A percentile compares a stretch with the other conserved stretches of the same genome.
Conservation (phyloP, 495 filamentous ascomycete species). For the Hypoxylon rickii region DNA sequence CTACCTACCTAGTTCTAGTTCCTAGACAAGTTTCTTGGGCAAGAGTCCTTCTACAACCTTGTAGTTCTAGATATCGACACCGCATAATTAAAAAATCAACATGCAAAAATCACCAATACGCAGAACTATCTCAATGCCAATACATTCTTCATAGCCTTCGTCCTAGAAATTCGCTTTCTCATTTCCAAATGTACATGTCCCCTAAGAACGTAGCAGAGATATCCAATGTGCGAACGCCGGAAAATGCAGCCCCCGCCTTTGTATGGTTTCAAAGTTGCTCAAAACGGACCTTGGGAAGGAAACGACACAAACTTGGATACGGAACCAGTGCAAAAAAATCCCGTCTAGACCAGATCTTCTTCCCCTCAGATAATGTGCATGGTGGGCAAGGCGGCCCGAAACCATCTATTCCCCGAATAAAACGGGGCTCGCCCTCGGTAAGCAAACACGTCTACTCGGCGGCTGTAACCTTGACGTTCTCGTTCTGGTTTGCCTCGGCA, state of each 20-base stretch:
- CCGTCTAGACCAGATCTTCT: not conserved
- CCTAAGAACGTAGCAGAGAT: not conserved
- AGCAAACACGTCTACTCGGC: slow-evolving; percentile 7
- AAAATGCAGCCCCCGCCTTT: slow-evolving; percentile 18
- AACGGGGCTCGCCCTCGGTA: not conserved
- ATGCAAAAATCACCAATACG: not conserved
- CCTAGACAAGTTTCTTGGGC: too few relatives aligned
- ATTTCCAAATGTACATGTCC: slow-evolving; percentile 5
- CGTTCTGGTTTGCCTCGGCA: slow-evolving; percentile 14
- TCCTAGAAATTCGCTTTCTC: slow-evolving; percentile 6
- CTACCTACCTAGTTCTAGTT: too few relatives aligned
- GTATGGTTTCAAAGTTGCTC: not conserved
- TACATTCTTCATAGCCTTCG: not conserved
- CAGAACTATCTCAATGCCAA: not conserved
- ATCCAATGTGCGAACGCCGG: slow-evolving; percentile 24
- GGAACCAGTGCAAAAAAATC: too few relatives aligned
- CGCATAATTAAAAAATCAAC: too few relatives aligned
- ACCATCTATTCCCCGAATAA: not conserved
- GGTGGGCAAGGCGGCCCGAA: too few relatives aligned
- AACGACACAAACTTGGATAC: not conserved
- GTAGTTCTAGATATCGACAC: too few relatives aligned
- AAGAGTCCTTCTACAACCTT: too few relatives aligned
- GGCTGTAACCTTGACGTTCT: slow-evolving; percentile 14
- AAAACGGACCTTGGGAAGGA: not conserved
- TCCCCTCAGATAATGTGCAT: too few relatives aligned